phyloP scores from a whole-genome alignment of 805 yeast species.

The Schizosaccharomyces pombe region ASM294v3 CU329670.1:3827501-3828000 shows the following conservation, averaged over 20 bases:
- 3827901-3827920: not conserved
- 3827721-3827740: slow-evolving; percentile 4
- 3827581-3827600: not conserved
- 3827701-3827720: slow-evolving; percentile 2
- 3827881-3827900: not conserved
- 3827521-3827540: not conserved
- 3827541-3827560: slow-evolving; percentile 2
- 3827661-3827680: slow-evolving; percentile 4
- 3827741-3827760: slow-evolving; percentile 2
- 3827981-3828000: not conserved
- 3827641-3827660: not conserved
- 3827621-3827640: not conserved
- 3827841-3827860: slow-evolving; percentile 1
- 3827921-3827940: not conserved
- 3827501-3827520: slow-evolving; percentile 1
- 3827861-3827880: not conserved
- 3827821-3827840: not conserved
- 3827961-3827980: slow-evolving; percentile 1
- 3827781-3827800: slow-evolving; percentile 2
- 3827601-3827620: slow-evolving; percentile 2
- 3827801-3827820: not conserved
- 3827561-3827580: not conserved
- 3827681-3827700: slow-evolving; percentile 5
- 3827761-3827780: slow-evolving; percentile 2
- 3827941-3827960: not conserved